These are phyloP conservation scores for Sedum album DNA, from an alignment of 164 flowering plant genomes.

Conservation along the genomic window DNA sequence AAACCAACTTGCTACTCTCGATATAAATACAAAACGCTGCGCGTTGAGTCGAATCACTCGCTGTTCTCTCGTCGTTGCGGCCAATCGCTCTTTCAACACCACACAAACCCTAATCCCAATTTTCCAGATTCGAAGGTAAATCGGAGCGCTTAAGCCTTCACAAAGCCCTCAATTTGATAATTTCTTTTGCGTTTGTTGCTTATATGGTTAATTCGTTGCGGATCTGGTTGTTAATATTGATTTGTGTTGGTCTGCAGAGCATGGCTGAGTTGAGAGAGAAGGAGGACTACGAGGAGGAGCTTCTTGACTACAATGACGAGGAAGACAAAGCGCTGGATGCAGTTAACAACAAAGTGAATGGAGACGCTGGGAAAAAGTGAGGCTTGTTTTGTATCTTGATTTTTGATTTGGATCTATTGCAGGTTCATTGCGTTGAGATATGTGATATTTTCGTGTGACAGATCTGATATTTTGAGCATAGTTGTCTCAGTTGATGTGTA, in stretches of 20 bases:
- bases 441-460: background rate
- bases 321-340: slow-evolving; percentile 84
- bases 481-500: too few species aligned
- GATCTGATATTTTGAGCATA: background rate
- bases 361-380: slow-evolving; percentile 78
- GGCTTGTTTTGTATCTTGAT: slow-evolving; percentile 8
- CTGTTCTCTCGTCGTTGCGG: background rate
- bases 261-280: slow-evolving; percentile 79
- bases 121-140: slow-evolving; percentile 2
- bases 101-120: background rate
- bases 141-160: background rate
- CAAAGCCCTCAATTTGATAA: background rate
- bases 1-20: background rate
- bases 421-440: background rate
- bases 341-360: slow-evolving; percentile 44
- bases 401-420: background rate
- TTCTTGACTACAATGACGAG: slow-evolving; percentile 93
- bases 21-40: background rate
- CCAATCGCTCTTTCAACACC: background rate
- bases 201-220: background rate
- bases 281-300: slow-evolving; percentile 94
- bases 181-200: background rate
- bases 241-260: slow-evolving; percentile 14
- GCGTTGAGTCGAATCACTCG: background rate
- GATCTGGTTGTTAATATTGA: background rate